These are phyloP conservation scores for Cryptosporidium tyzzeri DNA, from an alignment of 169 alveolate species.

Conservation along the genomic window DNA sequence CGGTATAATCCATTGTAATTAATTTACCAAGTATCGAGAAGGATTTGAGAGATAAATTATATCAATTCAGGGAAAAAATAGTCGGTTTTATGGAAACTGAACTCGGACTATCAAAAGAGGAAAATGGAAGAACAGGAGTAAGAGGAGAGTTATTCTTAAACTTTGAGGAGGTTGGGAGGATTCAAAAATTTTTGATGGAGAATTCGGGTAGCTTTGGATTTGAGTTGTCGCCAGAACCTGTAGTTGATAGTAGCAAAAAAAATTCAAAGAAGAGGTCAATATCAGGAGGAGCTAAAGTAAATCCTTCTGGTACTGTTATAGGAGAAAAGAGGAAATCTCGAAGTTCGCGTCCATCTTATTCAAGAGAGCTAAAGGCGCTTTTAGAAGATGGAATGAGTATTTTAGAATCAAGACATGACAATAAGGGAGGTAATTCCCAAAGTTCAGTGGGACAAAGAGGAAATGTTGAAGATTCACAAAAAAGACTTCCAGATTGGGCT, in stretches of 20 bases:
- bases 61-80: slow-evolving; percentile 1
- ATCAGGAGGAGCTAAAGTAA: neutral
- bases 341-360: slow-evolving; percentile 73
- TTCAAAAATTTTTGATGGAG: slow-evolving; percentile 35
- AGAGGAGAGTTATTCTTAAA: slow-evolving; percentile 59
- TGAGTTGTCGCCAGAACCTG: slow-evolving; percentile 72
- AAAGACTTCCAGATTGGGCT: slow-evolving; percentile 67
- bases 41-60: slow-evolving; percentile 9
- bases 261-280: slow-evolving; percentile 10
- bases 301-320: neutral
- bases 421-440: slow-evolving; percentile 18
- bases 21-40: neutral
- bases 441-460: slow-evolving; percentile 30
- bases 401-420: slow-evolving; percentile 27
- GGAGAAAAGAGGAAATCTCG: slow-evolving; percentile 45
- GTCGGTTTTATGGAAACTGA: slow-evolving; percentile 28
- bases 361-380: slow-evolving; percentile 68
- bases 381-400: slow-evolving; percentile 61
- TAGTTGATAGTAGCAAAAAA: neutral
- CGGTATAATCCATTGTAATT: neutral
- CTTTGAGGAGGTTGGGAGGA: slow-evolving; percentile 25
- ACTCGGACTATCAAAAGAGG: slow-evolving; percentile 24
- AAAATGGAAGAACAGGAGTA: slow-evolving; percentile 54
- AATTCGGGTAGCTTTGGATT: slow-evolving; percentile 56
- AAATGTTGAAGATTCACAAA: slow-evolving; percentile 18